Conservation (phyloP, 352 stramenopile genomes). For the Chrysophaeum taylorii region DNA sequence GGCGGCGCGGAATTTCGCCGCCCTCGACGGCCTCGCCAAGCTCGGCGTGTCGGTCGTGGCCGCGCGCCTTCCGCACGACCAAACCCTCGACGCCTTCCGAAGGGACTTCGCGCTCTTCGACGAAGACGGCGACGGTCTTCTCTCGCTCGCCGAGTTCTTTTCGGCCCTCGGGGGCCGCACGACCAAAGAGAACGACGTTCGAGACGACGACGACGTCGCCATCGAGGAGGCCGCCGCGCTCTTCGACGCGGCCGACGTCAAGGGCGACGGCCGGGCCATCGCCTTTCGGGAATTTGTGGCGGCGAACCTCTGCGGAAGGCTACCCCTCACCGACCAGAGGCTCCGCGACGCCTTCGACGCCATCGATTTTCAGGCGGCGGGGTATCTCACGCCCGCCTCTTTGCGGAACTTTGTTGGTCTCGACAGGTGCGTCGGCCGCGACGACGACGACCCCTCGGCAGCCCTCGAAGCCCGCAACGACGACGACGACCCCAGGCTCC, state of each 20-base stretch:
- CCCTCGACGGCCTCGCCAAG: not conserved
- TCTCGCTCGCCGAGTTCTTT: not conserved
- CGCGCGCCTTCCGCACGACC: not conserved
- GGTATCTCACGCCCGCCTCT: not conserved
- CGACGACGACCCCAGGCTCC: not conserved
- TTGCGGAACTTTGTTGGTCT: not conserved
- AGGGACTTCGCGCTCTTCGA: not conserved
- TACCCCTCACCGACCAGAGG: not conserved
- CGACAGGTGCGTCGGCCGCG: not conserved
- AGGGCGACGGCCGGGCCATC: not conserved
- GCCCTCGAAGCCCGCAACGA: not conserved
- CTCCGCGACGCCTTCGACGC: constrained; percentile 1
- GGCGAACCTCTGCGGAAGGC: not conserved
- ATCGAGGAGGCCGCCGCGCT: constrained; percentile 7
- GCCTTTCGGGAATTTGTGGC: not conserved
- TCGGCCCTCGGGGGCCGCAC: constrained; percentile 2
- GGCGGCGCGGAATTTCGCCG: not conserved
- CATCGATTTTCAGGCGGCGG: not conserved
- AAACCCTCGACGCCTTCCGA: not conserved
- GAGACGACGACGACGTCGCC: too few relatives aligned
- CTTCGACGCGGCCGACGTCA: not conserved
- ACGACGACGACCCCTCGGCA: not conserved
- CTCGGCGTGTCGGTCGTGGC: constrained; percentile 3
- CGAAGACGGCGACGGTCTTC: not conserved
- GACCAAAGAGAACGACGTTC: too few relatives aligned